Evolutionary conservation across 2,329 filamentous ascomycete species (phyloP).

Genomic region (Xylariaceae sp.): DNA sequence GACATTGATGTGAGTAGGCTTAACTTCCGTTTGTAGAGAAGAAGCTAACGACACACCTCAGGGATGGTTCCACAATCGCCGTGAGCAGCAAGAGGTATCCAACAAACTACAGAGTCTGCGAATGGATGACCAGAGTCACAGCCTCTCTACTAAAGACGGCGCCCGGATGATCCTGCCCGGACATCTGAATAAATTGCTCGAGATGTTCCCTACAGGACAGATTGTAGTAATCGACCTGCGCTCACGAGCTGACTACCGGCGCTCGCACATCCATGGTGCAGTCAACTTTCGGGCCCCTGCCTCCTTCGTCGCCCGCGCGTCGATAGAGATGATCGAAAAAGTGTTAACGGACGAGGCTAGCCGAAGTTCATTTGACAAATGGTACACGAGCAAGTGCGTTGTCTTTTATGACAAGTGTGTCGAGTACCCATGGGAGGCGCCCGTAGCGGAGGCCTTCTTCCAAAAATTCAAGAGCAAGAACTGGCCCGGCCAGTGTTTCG

Average conservation of each 20-base stretch:
- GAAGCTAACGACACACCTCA: constrained; percentile 31
- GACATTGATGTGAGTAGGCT: constrained; percentile 53
- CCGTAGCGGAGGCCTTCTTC: constrained; percentile 52
- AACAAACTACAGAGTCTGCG: constrained; percentile 53
- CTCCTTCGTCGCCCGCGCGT: constrained; percentile 54
- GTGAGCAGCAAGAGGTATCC: constrained; percentile 54
- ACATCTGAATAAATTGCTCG: constrained; percentile 56
- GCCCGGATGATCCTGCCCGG: constrained; percentile 58
- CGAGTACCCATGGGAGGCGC: constrained; percentile 58
- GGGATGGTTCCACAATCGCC: constrained; percentile 61
- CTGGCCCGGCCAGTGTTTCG: constrained; percentile 59
- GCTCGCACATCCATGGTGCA: constrained; percentile 58
- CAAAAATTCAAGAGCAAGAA: constrained; percentile 53
- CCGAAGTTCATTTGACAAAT: constrained; percentile 53
- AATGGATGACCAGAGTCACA: constrained; percentile 45
- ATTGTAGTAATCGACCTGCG: constrained; percentile 58
- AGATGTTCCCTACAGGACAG: constrained; percentile 54
- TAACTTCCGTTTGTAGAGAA: not conserved
- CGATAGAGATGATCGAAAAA: constrained; percentile 57
- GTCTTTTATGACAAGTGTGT: constrained; percentile 59
- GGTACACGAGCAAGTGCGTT: constrained; percentile 54
- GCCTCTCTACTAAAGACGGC: constrained; percentile 37
- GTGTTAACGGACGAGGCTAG: constrained; percentile 57
- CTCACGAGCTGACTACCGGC: constrained; percentile 52
- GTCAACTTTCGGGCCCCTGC: constrained; percentile 58